Evolutionary conservation across 1,139 yeast genomes (phyloP), one percentile per base, ranked within the genome.

Genomic region (Yamadazyma mexicana): DNA sequence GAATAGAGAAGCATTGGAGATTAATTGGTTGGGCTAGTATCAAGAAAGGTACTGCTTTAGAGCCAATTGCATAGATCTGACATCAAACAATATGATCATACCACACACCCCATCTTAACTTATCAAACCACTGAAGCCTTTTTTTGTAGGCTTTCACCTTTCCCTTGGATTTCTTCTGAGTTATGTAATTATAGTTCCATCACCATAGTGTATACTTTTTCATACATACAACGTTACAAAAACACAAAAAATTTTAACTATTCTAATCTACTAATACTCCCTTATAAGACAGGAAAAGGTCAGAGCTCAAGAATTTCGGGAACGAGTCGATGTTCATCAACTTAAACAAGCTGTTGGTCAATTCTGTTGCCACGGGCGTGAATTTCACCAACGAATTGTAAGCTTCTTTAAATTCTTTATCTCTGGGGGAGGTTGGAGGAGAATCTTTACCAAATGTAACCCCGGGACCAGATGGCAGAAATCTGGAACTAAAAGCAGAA

Each of bases 1-100:
- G 98, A 81, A 94, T 94, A 56, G 99, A 92, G 63, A 92, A 91
- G 80, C 99, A 94, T 69, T 94, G 98, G 96, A 94, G 99, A 78
- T 79, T 94, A 66, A 94, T 94, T 72, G 99, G 99, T 57, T 94
- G 99, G 99, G 99, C 98, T 54, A 88, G 97, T 41, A 92, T 94
- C 63, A 87, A 88, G 72, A 89, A 88, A 71, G 98, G 98, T 69
- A 83, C 89, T 47, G 83, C 88, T 43, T 77, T 86, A 62, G 92
- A 85, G 61, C 92, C 94, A 40, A 59, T 69, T 56, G 69, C 73
- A 53, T 68, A 57, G 16, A 20, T 20, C 22, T 8, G 8, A 8
- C 22, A 6, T 6, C 22, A 20, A 20, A 20, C 22, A 8, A 20
- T 20, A 6, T 8, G 8, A 20, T 6, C 22, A 20, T 8, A 5